These are phyloP conservation scores for Phialophora verrucosa DNA, from an alignment of 2,329 filamentous ascomycete genomes.

Conservation along the genomic window DNA sequence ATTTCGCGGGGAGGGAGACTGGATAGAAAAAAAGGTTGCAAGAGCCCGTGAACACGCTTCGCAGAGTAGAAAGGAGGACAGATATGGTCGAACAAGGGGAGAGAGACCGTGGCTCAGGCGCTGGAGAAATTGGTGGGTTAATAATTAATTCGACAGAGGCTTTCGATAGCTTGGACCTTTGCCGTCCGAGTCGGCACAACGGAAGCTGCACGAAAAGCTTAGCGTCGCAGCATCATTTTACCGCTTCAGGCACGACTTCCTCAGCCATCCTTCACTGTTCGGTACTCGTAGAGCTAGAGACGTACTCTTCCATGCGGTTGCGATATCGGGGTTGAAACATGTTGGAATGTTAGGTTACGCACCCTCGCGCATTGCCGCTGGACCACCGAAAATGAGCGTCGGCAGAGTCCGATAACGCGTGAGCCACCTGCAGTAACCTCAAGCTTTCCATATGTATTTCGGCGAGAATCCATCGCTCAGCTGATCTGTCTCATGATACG, in stretches of 20 bases:
- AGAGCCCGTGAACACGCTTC: neutral
- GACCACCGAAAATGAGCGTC: neutral
- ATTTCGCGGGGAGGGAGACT: neutral
- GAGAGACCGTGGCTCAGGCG: neutral
- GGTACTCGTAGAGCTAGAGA: neutral
- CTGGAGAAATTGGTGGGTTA: neutral
- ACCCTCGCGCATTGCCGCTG: neutral
- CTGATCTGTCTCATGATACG: conserved; percentile 27
- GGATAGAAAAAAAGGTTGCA: no score
- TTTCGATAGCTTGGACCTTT: conserved; percentile 9
- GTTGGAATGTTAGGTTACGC: neutral
- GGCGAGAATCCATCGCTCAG: conserved; percentile 12
- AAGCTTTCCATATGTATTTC: neutral
- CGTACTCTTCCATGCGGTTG: neutral
- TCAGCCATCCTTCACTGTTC: neutral
- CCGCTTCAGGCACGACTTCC: conserved; percentile 10
- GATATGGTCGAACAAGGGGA: neutral
- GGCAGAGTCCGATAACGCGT: neutral
- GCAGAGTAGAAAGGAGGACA: neutral
- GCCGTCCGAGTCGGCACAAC: neutral
- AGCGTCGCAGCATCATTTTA: conserved; percentile 9
- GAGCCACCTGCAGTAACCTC: neutral
- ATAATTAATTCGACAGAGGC: neutral
- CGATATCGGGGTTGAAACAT: neutral
- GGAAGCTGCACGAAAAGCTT: neutral